phyloP scores from a whole-genome alignment of 208 protist species.

The Trypanosoma conorhini region DNA sequence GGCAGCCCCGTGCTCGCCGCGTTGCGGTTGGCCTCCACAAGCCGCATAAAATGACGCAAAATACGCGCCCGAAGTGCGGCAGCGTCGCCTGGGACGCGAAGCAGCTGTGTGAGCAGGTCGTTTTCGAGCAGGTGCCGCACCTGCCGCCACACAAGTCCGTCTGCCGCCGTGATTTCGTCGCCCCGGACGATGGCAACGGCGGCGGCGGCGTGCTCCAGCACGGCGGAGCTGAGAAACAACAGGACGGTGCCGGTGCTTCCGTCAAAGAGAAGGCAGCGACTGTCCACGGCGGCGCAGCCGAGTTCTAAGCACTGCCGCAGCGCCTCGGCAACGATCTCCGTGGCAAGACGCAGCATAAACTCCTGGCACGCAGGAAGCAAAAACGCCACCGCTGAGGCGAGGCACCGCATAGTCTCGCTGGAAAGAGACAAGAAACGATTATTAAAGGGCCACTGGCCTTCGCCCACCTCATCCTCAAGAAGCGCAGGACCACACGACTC shows the following conservation, averaged over 20 bases:
- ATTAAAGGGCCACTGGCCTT: slow-evolving; percentile 5
- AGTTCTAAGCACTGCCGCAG: slow-evolving; percentile 15
- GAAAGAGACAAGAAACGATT: slow-evolving; percentile 16
- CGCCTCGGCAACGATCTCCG: slow-evolving; percentile 22
- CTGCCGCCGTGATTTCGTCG: neutral
- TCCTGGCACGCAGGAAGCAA: slow-evolving; percentile 16
- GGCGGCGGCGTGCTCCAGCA: slow-evolving; percentile 9
- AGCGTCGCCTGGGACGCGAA: slow-evolving; percentile 8
- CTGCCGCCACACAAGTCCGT: slow-evolving; percentile 7
- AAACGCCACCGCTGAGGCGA: slow-evolving; percentile 21
- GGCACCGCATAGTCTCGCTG: slow-evolving; percentile 5
- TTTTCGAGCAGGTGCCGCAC: slow-evolving; percentile 15
- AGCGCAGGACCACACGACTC: slow-evolving; percentile 10
- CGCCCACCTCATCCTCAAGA: slow-evolving; percentile 3
- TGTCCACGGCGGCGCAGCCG: neutral
- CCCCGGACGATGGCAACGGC: neutral
- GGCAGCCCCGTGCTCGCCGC: neutral
- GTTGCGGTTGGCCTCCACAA: slow-evolving; percentile 11
- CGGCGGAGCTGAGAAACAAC: slow-evolving; percentile 8
- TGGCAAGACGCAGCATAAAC: slow-evolving; percentile 7
- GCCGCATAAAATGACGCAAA: slow-evolving; percentile 20
- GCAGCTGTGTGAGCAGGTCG: slow-evolving; percentile 20
- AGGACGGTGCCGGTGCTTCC: slow-evolving; percentile 5
- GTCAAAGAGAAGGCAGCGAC: neutral
- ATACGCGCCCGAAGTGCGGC: neutral